Base-by-base conservation (phyloP, 148 eudicot species). In the Chenopodium suecicum region DNA sequence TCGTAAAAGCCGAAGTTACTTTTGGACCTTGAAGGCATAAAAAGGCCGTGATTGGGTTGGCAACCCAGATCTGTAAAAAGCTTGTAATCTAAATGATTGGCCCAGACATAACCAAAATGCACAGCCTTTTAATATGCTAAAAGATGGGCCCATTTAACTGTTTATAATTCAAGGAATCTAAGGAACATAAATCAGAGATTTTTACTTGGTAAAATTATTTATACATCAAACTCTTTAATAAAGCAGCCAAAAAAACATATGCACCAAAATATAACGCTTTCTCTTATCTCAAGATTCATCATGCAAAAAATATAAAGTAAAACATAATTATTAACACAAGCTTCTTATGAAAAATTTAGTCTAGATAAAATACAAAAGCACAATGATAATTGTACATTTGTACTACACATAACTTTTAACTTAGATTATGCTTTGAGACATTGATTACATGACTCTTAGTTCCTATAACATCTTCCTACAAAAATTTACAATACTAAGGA, bases 401-500 rank as follows among this genome's bases (percentile, higher is more conserved):
- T 68, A 5, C 1, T 37, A 65, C 32, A 64, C 4, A 12, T 16
- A 7, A 3, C 5, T 60, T 76, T 34, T 41, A 64, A 68, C 74
- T n/a, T 69, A 41, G 46, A 68, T 17, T 3, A 60, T 7, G 31
- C 58, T 12, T 29, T 50, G 32, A 25, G 37, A 3, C 19, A 6
- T 64, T 27, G 54, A 27, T 46, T 68, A 31, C 7, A 41, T 22
- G 48, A 68, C 44, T 69, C 66, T 1, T 25, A 4, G 22, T 54
- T 14, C 34, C 47, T 76, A 34, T 4, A 62, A 52, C 4, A 67
- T 10, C 62, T 82, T 25, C 69, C 56, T 70, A 82, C 31, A 76
- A 69, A 60, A 13, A 80, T 84, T 50, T 84, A 80, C 86, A 84
- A 22, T 31, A 71, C 7, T 72, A 60, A 56, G 17, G 25, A 23